Conservation (phyloP, 495 filamentous ascomycete species). For the Tuber indicum region DNA sequence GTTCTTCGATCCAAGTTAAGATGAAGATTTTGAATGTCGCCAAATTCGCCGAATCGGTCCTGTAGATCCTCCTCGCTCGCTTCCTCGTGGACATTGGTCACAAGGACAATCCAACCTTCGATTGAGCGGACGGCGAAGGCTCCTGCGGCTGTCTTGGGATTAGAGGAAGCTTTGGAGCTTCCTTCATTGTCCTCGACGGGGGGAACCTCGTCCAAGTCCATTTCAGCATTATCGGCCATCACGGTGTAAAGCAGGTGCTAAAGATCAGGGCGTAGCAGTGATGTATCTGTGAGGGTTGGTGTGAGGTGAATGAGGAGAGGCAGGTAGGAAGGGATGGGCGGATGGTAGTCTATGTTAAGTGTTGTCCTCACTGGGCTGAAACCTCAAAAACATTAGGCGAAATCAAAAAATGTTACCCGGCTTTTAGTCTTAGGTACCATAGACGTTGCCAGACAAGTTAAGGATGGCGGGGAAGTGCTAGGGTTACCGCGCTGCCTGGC, state of each 20-base stretch:
- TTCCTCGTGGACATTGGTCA: constrained; percentile 96
- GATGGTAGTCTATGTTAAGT: background rate
- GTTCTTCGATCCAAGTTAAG: constrained; percentile 90
- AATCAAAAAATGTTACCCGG: background rate
- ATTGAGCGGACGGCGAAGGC: constrained; percentile 94
- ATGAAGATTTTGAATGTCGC: constrained; percentile 95
- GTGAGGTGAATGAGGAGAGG: background rate
- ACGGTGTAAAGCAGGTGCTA: background rate
- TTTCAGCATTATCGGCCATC: constrained; percentile 61
- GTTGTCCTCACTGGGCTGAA: background rate
- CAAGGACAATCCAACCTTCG: constrained; percentile 97
- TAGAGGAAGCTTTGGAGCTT: constrained; percentile 51
- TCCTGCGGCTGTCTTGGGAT: constrained; percentile 64
- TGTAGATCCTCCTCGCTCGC: constrained; percentile 91
- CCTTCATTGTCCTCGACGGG: constrained; percentile 42
- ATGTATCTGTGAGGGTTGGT: background rate
- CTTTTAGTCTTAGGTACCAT: background rate
- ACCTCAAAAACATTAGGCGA: background rate
- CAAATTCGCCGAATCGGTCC: constrained; percentile 90
- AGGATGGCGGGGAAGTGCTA: background rate
- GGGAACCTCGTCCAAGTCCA: constrained; percentile 67
- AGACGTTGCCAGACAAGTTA: too few relatives aligned
- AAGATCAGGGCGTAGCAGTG: background rate
- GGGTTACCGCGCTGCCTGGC: background rate
- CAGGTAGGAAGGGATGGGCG: background rate